These are phyloP conservation scores for Hyaloscypha variabilis DNA, from an alignment of 495 filamentous ascomycete species.

Conservation along the genomic window DNA sequence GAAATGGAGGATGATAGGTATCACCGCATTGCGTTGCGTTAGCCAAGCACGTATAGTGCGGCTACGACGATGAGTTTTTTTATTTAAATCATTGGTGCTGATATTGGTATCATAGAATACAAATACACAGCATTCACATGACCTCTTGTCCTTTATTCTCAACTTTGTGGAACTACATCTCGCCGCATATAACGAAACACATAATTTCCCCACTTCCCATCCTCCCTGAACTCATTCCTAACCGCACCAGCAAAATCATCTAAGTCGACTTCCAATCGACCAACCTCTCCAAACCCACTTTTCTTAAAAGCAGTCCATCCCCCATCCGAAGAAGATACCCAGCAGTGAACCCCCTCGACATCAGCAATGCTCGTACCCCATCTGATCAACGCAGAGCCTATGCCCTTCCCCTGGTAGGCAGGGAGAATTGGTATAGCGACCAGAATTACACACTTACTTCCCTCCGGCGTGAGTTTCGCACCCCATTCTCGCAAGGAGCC, in stretches of 20 bases:
- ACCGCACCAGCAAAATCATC: conserved; percentile 16
- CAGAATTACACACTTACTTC: conserved; percentile 4
- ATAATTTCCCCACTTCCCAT: conserved; percentile 18
- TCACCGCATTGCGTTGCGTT: conserved; percentile 10
- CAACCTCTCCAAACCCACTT: conserved; percentile 18
- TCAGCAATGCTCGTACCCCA: conserved; percentile 13
- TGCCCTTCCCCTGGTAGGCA: conserved; percentile 5
- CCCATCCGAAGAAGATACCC: conserved; percentile 4
- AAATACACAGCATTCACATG: background rate
- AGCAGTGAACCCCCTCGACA: conserved; percentile 5
- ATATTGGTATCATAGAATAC: background rate
- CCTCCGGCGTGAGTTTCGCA: background rate
- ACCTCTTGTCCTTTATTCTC: conserved; percentile 4
- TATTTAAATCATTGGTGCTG: background rate
- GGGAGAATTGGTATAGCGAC: conserved; percentile 7
- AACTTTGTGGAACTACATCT: background rate
- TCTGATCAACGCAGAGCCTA: conserved; percentile 8
- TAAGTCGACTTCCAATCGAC: conserved; percentile 8
- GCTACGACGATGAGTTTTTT: background rate
- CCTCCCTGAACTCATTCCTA: background rate
- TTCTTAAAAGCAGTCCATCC: conserved; percentile 18
- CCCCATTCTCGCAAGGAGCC: background rate
- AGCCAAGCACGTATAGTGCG: background rate
- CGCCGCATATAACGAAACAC: conserved; percentile 17
- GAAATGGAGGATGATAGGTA: conserved; percentile 2